phyloP scores from a whole-genome alignment of 768 basidiomycete species.

The Kwoniella mangroviensis region DNA sequence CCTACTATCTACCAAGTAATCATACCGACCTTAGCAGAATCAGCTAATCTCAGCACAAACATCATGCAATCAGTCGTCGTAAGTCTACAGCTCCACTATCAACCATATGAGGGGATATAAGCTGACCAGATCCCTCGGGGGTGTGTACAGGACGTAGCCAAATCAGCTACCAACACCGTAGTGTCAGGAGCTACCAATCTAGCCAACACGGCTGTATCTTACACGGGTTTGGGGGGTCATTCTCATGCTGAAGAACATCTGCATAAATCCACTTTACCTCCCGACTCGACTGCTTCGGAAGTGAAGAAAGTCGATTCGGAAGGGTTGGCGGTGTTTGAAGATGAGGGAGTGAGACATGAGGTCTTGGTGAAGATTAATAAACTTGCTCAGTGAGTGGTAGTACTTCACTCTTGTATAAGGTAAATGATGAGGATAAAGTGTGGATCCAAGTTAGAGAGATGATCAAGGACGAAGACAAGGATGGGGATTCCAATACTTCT shows the following conservation, averaged over 20 bases:
- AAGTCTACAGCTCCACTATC: neutral
- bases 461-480: no score
- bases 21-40: neutral
- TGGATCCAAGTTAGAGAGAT: no score
- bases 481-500: no score
- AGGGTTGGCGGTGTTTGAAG: conserved; percentile 48
- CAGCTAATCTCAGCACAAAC: neutral
- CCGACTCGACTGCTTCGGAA: conserved; percentile 29
- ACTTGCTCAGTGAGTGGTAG: conserved; percentile 42
- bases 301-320: conserved; percentile 45
- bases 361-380: conserved; percentile 55
- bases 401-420: no score
- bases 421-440: no score
- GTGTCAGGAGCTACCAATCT: conserved; percentile 15
- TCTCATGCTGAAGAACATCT: conserved; percentile 36
- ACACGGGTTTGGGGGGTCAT: conserved; percentile 29
- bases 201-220: conserved; percentile 19
- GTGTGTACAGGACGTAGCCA: conserved; percentile 19
- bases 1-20: neutral
- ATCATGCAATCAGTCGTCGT: conserved; percentile 39
- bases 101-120: no score
- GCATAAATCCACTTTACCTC: conserved; percentile 30
- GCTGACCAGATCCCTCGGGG: no score
- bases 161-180: conserved; percentile 15
- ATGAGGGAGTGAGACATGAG: conserved; percentile 46